Conservation (phyloP, 345 rosid species). For the Psidium guajava region DNA sequence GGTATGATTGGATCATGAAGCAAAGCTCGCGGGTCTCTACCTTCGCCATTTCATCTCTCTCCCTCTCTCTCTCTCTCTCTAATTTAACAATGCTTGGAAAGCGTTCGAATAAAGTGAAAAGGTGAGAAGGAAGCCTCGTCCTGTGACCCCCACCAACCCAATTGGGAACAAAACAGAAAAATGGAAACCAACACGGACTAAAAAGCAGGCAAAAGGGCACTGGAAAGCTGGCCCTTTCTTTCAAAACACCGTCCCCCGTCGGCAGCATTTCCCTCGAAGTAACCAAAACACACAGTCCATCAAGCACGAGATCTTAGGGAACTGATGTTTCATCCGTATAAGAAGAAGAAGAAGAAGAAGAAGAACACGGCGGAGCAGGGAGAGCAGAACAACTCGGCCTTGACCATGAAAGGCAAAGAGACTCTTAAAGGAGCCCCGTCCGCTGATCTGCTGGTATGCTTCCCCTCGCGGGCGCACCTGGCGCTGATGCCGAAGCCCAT, state of each 20-base stretch:
- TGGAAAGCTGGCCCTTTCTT: constrained; percentile 1
- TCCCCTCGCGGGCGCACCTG: constrained; percentile 71
- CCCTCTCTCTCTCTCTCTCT: background rate
- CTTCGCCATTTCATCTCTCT: background rate
- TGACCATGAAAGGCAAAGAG: constrained; percentile 59
- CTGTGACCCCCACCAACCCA: constrained; percentile 25
- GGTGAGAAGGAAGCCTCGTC: constrained; percentile 10
- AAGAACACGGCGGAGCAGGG: background rate
- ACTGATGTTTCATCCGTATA: background rate
- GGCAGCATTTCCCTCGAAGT: background rate
- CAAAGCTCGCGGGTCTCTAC: constrained; percentile 33
- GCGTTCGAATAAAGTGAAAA: constrained; percentile 11
- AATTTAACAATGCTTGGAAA: background rate
- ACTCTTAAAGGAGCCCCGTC: constrained; percentile 43
- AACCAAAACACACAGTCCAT: background rate
- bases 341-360: background rate
- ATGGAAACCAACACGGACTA: background rate
- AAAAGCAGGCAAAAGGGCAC: background rate
- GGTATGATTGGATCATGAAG: constrained; percentile 35
- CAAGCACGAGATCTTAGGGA: background rate
- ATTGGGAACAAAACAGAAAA: constrained; percentile 8
- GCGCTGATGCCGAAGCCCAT: constrained; percentile 58
- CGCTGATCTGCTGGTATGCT: constrained; percentile 72
- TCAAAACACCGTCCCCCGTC: background rate
- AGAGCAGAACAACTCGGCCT: background rate